phyloP scores from a whole-genome alignment of 139 green algal species.

The Nannochloris sp. region DNA sequence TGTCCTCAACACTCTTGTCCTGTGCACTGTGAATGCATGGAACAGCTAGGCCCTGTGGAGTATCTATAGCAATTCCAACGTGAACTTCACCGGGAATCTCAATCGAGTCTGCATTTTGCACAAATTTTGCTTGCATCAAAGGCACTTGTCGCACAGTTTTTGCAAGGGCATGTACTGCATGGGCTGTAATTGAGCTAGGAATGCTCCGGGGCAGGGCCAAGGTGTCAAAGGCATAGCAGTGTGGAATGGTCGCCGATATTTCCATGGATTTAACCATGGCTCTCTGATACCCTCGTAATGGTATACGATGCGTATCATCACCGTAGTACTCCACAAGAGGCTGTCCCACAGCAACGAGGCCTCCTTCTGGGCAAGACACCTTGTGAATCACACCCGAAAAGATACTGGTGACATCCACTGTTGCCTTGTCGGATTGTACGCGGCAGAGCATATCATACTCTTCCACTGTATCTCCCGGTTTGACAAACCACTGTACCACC shows the following conservation, averaged over 20 bases:
- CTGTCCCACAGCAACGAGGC: conserved; percentile 68
- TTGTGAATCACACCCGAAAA: conserved; percentile 44
- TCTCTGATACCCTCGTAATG: conserved; percentile 49
- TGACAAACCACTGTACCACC: conserved; percentile 76
- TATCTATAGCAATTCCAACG: conserved; percentile 85
- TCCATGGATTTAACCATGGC: conserved; percentile 76
- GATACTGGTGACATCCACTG: conserved; percentile 84
- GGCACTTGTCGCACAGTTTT: conserved; percentile 55
- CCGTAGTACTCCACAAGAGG: conserved; percentile 57
- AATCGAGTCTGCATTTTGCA: background rate
- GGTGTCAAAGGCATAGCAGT: conserved; percentile 83
- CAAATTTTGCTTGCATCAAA: conserved; percentile 59
- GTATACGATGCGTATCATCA: conserved; percentile 12
- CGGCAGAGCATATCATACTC: conserved; percentile 78
- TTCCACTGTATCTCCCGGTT: conserved; percentile 56
- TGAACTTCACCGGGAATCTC: conserved; percentile 60
- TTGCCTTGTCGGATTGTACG: conserved; percentile 89
- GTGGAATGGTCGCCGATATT: conserved; percentile 47
- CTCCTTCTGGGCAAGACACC: conserved; percentile 49
- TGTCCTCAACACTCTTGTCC: conserved; percentile 35
- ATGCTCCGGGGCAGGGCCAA: conserved; percentile 19
- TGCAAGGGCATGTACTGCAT: conserved; percentile 69
- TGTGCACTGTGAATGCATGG: conserved; percentile 70
- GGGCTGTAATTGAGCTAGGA: background rate
- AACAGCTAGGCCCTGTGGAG: conserved; percentile 70